Evolutionary conservation across 2,329 filamentous ascomycete genomes (phyloP).

Genomic region (Bipolaris bicolor): DNA sequence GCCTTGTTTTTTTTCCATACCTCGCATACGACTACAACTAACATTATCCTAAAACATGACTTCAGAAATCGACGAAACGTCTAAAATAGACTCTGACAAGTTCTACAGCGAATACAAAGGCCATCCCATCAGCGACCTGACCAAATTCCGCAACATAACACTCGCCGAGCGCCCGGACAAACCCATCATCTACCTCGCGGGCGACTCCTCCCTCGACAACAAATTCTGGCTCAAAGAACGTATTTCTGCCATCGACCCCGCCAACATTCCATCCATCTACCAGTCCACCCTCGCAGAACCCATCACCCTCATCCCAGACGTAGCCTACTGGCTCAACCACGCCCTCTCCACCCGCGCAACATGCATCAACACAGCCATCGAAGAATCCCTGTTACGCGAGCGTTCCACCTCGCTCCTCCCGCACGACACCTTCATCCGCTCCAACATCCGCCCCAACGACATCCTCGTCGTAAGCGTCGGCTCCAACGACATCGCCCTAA

Average conservation of each 20-base stretch:
- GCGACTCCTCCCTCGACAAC: constrained; percentile 50
- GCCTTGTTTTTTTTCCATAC: not conserved
- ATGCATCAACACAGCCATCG: constrained; percentile 45
- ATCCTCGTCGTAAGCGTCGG: constrained; percentile 47
- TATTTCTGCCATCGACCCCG: constrained; percentile 6
- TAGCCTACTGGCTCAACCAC: constrained; percentile 49
- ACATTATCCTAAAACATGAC: not conserved
- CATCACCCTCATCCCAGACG: constrained; percentile 37
- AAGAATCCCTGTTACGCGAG: constrained; percentile 43
- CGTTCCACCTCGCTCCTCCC: too few species aligned
- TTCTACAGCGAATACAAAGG: constrained; percentile 48
- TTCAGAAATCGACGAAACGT: not conserved
- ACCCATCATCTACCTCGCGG: constrained; percentile 47
- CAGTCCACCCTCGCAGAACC: constrained; percentile 29
- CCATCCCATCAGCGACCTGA: constrained; percentile 41
- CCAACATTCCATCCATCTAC: constrained; percentile 38
- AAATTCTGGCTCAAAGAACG: constrained; percentile 43
- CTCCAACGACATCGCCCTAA: constrained; percentile 46
- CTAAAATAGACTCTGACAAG: constrained; percentile 27
- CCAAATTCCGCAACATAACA: constrained; percentile 32
- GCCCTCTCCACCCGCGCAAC: constrained; percentile 40
- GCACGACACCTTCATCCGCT: constrained; percentile 46
- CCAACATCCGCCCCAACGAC: constrained; percentile 40
- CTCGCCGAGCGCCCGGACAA: constrained; percentile 29
- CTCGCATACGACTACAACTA: not conserved